Conservation (phyloP, 345 rosid species). For the Rhodamnia rubescens region DNA sequence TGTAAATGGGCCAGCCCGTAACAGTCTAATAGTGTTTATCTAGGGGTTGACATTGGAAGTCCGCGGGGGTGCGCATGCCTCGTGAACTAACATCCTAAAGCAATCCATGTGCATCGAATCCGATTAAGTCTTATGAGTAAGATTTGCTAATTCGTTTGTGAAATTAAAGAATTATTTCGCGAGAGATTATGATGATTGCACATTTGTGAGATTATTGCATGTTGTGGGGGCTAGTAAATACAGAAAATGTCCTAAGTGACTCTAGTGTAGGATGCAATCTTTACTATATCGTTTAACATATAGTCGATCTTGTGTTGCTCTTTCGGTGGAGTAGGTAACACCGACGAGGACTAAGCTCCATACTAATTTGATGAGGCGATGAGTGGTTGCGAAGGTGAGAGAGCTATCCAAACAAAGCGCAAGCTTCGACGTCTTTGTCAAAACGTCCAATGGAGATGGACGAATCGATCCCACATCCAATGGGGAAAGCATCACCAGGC, state of each 20-base stretch:
- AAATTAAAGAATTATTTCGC: neutral
- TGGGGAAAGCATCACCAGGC: neutral
- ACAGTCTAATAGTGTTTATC: neutral
- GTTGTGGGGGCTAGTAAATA: neutral
- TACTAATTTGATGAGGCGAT: neutral
- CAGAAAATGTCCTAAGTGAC: accelerated
- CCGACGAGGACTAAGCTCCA: neutral
- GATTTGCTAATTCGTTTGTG: neutral
- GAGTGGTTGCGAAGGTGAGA: neutral
- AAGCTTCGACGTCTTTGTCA: neutral
- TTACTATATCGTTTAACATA: neutral
- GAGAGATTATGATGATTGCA: neutral
- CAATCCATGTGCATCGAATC: neutral
- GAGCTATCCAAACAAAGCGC: neutral
- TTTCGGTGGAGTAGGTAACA: neutral
- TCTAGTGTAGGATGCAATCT: neutral
- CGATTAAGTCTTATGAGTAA: neutral
- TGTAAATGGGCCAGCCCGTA: neutral
- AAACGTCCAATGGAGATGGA: neutral
- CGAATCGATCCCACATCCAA: neutral
- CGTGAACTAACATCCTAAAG: neutral
- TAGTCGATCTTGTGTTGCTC: neutral
- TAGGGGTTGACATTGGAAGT: no score
- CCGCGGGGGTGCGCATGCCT: neutral
- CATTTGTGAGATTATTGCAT: neutral